phyloP scores from a whole-genome alignment of 495 filamentous ascomycete genomes.

The Zalerion maritima region DNA sequence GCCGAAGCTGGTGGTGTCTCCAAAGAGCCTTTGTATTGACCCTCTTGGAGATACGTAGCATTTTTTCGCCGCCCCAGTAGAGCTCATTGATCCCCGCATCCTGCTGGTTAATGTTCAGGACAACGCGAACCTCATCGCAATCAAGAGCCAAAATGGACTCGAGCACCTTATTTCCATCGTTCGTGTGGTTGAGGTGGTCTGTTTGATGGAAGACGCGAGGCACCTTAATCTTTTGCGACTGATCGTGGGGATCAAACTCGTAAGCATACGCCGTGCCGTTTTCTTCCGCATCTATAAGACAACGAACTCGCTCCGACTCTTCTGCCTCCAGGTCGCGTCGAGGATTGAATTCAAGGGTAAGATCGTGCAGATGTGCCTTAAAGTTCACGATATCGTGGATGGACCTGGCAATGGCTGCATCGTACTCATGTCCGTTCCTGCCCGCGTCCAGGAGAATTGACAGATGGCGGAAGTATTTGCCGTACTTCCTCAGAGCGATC shows the following conservation, averaged over 20 bases:
- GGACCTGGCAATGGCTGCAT: not conserved
- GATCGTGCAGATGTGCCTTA: slow-evolving; percentile 1
- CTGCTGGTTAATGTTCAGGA: too few species aligned
- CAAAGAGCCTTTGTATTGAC: too few species aligned
- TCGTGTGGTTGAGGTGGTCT: too few species aligned
- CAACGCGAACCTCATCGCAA: too few species aligned
- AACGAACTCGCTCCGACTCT: slow-evolving; percentile 1
- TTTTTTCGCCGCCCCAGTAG: too few species aligned
- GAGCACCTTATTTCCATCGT: too few species aligned
- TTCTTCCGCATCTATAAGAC: not conserved
- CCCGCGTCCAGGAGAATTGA: not conserved
- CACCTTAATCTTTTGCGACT: not conserved
- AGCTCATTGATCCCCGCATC: too few species aligned
- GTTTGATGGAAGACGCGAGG: too few species aligned
- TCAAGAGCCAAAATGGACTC: too few species aligned
- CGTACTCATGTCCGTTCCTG: not conserved
- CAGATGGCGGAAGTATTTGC: not conserved
- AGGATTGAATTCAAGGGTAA: slow-evolving; percentile 1
- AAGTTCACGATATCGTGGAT: slow-evolving; percentile 1
- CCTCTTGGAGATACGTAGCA: too few species aligned
- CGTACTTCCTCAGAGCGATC: not conserved
- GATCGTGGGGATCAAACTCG: not conserved
- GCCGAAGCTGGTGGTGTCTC: too few species aligned
- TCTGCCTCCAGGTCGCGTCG: not conserved
- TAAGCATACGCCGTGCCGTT: not conserved